A percentile compares a stretch with the other conserved stretches of the same genome.
Evolutionary conservation across 257 asterid genomes (phyloP).

Genomic region (Verbascum thapsus): DNA sequence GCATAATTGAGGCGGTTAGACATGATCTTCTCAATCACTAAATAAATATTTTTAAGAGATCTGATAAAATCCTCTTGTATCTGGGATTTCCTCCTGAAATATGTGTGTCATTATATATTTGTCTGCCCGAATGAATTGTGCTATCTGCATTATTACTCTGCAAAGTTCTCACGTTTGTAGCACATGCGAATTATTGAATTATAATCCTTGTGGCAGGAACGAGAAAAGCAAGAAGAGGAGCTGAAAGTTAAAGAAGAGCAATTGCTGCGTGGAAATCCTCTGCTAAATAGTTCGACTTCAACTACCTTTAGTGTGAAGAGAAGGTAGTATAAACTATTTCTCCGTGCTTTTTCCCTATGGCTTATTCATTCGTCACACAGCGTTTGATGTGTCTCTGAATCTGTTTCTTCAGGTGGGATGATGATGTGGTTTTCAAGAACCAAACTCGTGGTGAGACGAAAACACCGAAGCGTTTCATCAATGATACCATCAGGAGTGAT

Average conservation of each 20-base stretch:
- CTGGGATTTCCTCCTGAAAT: not conserved
- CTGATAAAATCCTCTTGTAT: not conserved
- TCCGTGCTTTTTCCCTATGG: too few species aligned
- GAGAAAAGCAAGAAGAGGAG: constrained; percentile 68
- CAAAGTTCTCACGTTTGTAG: not conserved
- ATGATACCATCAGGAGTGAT: constrained; percentile 90
- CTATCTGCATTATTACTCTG: not conserved
- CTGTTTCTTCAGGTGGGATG: constrained; percentile 78
- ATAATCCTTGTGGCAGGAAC: constrained; percentile 52
- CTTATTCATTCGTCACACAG: too few species aligned
- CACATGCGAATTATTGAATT: constrained; percentile 19
- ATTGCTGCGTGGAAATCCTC: constrained; percentile 81
- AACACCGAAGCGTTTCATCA: constrained; percentile 75
- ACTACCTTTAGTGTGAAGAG: constrained; percentile 66
- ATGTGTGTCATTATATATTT: not conserved
- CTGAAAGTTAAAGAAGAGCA: constrained; percentile 86
- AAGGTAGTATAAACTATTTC: constrained; percentile 44
- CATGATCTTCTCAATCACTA: not conserved
- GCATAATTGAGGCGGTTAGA: not conserved
- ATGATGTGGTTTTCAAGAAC: constrained; percentile 96
- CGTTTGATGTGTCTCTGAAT: not conserved
- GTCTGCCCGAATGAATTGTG: not conserved
- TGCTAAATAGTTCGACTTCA: constrained; percentile 65
- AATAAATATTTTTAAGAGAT: not conserved
- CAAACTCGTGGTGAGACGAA: constrained; percentile 91